These are phyloP conservation scores for Naganishia randhawae DNA, from an alignment of 768 basidiomycete genomes.

Conservation along the genomic window DNA sequence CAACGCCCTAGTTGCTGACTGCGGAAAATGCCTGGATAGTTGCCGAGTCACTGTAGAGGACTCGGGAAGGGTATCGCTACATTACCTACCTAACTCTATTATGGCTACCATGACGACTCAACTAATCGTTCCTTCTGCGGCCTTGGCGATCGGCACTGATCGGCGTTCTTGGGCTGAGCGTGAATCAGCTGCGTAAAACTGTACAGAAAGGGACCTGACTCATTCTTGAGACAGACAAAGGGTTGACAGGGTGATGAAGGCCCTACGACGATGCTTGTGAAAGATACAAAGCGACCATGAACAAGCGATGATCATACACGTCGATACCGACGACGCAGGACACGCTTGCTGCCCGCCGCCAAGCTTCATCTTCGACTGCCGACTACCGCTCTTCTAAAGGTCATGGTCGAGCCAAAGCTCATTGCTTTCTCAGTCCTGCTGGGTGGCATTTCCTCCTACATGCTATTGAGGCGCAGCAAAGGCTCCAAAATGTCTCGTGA, in stretches of 20 bases:
- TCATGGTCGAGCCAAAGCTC: slow-evolving; percentile 1
- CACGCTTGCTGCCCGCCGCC: no score
- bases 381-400: neutral
- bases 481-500: neutral
- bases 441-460: neutral
- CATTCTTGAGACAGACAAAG: neutral
- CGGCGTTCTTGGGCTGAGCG: slow-evolving; percentile 11
- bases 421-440: slow-evolving; percentile 10
- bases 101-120: no score
- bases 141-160: slow-evolving; percentile 21
- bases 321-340: neutral
- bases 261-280: neutral
- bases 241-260: neutral
- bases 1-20: no score
- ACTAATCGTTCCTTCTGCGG: neutral
- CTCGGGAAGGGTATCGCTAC: neutral
- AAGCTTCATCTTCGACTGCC: neutral
- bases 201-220: neutral
- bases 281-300: neutral
- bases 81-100: neutral
- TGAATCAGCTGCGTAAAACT: no score
- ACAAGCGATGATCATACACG: neutral
- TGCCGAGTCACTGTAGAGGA: neutral
- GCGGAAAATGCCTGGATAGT: no score
- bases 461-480: neutral